phyloP scores from a whole-genome alignment of 2,329 filamentous ascomycete species.

The Sarocladium oryzae region DNA sequence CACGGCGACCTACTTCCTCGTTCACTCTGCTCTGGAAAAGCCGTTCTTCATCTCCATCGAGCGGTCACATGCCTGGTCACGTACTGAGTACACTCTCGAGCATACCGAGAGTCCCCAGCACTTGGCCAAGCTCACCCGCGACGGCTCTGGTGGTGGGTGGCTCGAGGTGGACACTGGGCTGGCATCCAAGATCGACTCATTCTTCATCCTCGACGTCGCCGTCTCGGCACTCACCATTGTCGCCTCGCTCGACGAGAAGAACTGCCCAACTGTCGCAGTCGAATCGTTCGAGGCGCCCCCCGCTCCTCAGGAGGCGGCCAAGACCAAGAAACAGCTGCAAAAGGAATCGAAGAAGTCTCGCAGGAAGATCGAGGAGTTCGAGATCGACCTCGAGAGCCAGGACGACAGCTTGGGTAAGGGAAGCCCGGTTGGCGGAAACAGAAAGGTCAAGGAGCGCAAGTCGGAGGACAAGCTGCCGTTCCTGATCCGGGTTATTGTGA shows the following conservation, averaged over 20 bases:
- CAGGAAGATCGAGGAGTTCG: conserved; percentile 46
- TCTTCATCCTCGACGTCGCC: conserved; percentile 57
- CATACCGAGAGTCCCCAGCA: conserved; percentile 56
- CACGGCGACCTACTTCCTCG: conserved; percentile 52
- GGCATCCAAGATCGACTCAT: conserved; percentile 52
- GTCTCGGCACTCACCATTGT: conserved; percentile 55
- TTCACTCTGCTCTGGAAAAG: conserved; percentile 55
- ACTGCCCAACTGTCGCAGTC: conserved; percentile 27
- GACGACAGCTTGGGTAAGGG: conserved; percentile 34
- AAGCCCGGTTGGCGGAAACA: no score
- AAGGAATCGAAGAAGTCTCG: conserved; percentile 9
- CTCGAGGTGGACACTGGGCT: conserved; percentile 56
- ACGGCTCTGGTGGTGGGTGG: conserved; percentile 52
- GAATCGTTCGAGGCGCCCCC: conserved; percentile 53
- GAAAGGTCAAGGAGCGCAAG: conserved; percentile 29
- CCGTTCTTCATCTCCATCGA: conserved; percentile 57
- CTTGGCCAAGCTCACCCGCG: conserved; percentile 53
- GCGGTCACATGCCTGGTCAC: conserved; percentile 51
- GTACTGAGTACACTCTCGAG: conserved; percentile 59
- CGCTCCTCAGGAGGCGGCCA: conserved; percentile 13
- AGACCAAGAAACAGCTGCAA: conserved; percentile 11
- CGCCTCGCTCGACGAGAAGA: conserved; percentile 49
- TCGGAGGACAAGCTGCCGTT: conserved; percentile 44
- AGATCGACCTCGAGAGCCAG: conserved; percentile 58
- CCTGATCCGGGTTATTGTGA: conserved; percentile 40